A percentile compares a stretch with the other conserved stretches of the same genome.
Conservation (phyloP, 352 stramenopile genomes). For the Phytophthora podocarpi region DNA sequence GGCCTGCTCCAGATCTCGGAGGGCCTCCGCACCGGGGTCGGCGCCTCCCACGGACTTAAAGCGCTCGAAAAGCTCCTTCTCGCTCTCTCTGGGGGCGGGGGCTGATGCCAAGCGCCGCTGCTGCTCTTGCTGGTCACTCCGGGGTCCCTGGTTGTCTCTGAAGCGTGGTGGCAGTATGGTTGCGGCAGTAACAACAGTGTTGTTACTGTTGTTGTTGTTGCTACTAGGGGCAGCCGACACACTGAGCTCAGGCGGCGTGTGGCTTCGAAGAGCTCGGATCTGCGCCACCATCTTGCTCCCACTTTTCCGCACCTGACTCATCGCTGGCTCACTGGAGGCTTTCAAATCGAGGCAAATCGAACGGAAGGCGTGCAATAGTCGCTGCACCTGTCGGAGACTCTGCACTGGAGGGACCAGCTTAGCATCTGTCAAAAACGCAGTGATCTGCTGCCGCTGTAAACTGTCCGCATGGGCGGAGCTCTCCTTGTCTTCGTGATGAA, state of each 20-base stretch:
- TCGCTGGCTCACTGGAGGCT: constrained; percentile 1
- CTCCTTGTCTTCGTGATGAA: constrained; percentile 37
- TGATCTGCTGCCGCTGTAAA: constrained; percentile 29
- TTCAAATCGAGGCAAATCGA: constrained; percentile 42
- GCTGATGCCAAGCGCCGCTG: not conserved
- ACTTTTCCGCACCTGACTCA: constrained; percentile 6
- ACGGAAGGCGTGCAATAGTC: constrained; percentile 54
- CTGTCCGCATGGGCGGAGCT: constrained; percentile 24
- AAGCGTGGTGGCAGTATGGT: constrained; percentile 12
- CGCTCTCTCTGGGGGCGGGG: constrained; percentile 12
- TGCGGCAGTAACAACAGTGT: not conserved
- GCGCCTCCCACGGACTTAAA: constrained; percentile 44
- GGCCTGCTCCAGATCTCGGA: constrained; percentile 61
- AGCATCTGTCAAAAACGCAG: constrained; percentile 43
- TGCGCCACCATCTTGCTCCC: constrained; percentile 62
- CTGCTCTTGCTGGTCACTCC: not conserved
- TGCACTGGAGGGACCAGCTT: constrained; percentile 33
- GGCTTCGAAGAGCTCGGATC: constrained; percentile 44
- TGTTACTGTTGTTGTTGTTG: not conserved
- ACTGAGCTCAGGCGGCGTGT: constrained; percentile 15
- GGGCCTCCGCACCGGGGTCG: constrained; percentile 43
- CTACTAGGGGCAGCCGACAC: constrained; percentile 2
- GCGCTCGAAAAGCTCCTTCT: constrained; percentile 64
- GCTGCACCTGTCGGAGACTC: constrained; percentile 53
- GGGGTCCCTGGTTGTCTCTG: constrained; percentile 6